A percentile compares a stretch with the other conserved stretches of the same genome.
These are phyloP conservation scores for Pterocarpus macrocarpus DNA, from an alignment of 306 rosid genomes.

Conservation along the genomic window DNA sequence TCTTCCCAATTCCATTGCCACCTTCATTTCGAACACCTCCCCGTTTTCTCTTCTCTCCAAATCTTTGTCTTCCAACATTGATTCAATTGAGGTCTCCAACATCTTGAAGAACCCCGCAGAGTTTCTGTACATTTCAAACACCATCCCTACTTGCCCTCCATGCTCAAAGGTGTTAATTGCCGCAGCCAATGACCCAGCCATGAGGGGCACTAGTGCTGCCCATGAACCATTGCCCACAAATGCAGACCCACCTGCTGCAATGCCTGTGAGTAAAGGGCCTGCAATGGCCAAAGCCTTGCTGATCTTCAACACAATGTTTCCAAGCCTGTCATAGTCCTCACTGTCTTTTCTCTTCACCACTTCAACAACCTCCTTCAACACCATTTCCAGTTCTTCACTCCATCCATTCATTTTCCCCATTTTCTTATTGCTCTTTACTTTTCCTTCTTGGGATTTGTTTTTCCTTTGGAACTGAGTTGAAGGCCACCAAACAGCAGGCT, in stretches of 20 bases:
- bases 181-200: constrained; percentile 67
- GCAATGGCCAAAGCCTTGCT: constrained; percentile 70
- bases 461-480: constrained; percentile 27
- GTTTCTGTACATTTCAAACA: constrained; percentile 73
- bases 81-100: constrained; percentile 57
- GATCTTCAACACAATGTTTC: constrained; percentile 63
- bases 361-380: constrained; percentile 64
- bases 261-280: constrained; percentile 77
- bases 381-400: constrained; percentile 63
- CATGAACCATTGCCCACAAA: constrained; percentile 55
- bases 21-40: constrained; percentile 62
- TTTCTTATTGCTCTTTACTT: background rate
- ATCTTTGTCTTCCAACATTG: constrained; percentile 60
- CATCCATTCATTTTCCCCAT: constrained; percentile 59
- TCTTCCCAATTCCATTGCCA: constrained; percentile 76
- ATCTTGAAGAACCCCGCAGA: constrained; percentile 63
- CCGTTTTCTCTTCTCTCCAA: constrained; percentile 76
- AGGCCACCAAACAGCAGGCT: constrained; percentile 92
- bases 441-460: background rate
- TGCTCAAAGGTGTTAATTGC: constrained; percentile 67
- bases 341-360: constrained; percentile 66
- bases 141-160: constrained; percentile 81
- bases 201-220: constrained; percentile 51
- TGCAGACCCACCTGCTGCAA: constrained; percentile 68
- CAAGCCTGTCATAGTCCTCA: constrained; percentile 75